phyloP scores from a whole-genome alignment of 768 basidiomycete genomes.

The Russula virescens region DNA sequence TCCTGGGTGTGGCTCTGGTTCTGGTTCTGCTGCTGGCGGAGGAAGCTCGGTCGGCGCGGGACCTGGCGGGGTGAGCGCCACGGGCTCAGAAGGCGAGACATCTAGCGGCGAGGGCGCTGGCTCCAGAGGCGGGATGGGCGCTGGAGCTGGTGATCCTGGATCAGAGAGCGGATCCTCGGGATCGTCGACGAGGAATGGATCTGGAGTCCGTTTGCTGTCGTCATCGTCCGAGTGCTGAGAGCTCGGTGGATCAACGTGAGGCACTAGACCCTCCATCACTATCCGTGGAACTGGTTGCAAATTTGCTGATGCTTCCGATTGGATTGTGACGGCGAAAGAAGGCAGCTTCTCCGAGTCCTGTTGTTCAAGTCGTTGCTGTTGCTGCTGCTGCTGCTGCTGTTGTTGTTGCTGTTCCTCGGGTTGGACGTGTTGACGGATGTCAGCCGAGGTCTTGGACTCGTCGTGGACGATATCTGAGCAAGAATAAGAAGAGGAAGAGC shows the following conservation, averaged over 20 bases:
- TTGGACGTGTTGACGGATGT: constrained; percentile 3
- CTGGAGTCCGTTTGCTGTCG: constrained; percentile 29
- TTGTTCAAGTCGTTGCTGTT: background rate
- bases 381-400: background rate
- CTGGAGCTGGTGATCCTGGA: constrained; percentile 12
- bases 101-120: constrained; percentile 32
- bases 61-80: constrained; percentile 31
- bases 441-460: constrained; percentile 14
- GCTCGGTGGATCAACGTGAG: background rate
- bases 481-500: constrained; percentile 28
- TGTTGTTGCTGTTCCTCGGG: background rate
- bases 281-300: background rate
- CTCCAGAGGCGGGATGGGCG: constrained; percentile 23
- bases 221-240: background rate
- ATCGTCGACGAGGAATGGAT: constrained; percentile 61
- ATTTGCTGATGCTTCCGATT: no score
- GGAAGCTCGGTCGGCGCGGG: constrained; percentile 16
- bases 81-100: constrained; percentile 38
- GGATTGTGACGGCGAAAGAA: no score
- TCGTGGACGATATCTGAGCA: constrained; percentile 4
- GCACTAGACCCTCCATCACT: background rate
- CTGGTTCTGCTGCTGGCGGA: constrained; percentile 17
- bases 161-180: constrained; percentile 37
- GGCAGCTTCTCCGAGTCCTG: no score
- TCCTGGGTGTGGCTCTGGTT: no score